These are phyloP conservation scores for Sugiyamaella pinicola DNA, from an alignment of 1,139 yeast genomes.

Conservation along the genomic window DNA sequence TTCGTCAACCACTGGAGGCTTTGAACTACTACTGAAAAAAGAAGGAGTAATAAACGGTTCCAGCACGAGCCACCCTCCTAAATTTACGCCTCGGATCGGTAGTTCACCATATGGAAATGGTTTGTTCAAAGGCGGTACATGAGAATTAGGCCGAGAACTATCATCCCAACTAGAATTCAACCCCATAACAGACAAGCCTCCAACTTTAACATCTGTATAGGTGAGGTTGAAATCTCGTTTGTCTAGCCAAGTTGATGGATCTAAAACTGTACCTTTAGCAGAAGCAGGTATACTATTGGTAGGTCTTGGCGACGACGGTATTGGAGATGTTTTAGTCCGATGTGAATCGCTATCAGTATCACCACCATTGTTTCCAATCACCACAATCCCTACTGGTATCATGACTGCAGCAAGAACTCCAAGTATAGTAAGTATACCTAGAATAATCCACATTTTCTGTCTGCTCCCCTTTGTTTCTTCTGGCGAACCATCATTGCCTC, in stretches of 20 bases:
- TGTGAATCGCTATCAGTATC: too few relatives aligned
- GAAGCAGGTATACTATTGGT: slow-evolving; percentile 29
- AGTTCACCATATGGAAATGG: slow-evolving; percentile 51
- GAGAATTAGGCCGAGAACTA: slow-evolving; percentile 34
- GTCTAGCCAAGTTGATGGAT: slow-evolving; percentile 42
- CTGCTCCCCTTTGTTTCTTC: background rate
- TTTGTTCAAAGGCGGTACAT: slow-evolving; percentile 37
- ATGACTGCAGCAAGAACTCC: slow-evolving; percentile 37
- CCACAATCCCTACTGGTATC: slow-evolving; percentile 40
- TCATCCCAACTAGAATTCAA: slow-evolving; percentile 41
- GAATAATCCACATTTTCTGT: slow-evolving; percentile 14
- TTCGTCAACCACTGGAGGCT: slow-evolving; percentile 41
- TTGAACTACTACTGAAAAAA: slow-evolving; percentile 52
- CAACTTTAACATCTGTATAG: slow-evolving; percentile 42
- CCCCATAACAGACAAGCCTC: slow-evolving; percentile 44
- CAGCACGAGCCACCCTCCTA: slow-evolving; percentile 90
- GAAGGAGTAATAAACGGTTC: slow-evolving; percentile 87
- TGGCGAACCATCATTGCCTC: background rate
- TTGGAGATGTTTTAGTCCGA: background rate
- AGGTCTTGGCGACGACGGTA: slow-evolving; percentile 11
- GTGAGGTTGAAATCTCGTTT: slow-evolving; percentile 43
- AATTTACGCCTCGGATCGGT: slow-evolving; percentile 72
- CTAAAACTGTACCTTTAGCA: slow-evolving; percentile 38
- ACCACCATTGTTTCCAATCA: slow-evolving; percentile 29
- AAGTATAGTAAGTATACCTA: slow-evolving; percentile 26